phyloP scores from a whole-genome alignment of 208 protist species.

The Leishmania mexicana region DNA sequence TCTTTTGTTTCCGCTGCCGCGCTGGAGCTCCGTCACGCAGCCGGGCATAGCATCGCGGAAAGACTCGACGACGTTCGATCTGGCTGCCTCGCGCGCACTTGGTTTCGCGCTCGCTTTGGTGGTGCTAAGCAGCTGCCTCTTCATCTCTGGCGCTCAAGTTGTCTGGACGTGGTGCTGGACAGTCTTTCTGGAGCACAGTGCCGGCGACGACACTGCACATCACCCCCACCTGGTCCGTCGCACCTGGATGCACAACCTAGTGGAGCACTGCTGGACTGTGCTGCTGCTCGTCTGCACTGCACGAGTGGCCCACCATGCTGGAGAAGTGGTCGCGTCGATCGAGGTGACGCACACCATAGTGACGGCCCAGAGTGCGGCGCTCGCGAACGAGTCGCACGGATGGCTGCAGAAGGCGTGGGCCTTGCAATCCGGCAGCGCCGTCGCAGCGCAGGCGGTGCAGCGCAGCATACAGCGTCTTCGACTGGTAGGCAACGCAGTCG shows the following conservation, averaged over 20 bases:
- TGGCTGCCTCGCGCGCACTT: neutral
- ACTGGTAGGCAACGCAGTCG: neutral
- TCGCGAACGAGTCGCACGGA: neutral
- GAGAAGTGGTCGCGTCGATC: neutral
- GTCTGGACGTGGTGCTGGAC: neutral
- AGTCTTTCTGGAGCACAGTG: neutral
- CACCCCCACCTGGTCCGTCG: neutral
- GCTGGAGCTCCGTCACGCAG: neutral
- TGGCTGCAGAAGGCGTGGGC: slow-evolving; percentile 29
- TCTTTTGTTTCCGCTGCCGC: slow-evolving; percentile 5
- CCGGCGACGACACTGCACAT: neutral
- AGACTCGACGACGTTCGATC: neutral
- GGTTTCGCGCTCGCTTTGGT: neutral
- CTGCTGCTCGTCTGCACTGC: neutral
- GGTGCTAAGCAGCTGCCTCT: neutral
- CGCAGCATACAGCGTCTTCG: slow-evolving; percentile 8
- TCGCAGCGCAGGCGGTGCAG: slow-evolving; percentile 16
- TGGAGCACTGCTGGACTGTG: neutral
- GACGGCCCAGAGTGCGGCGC: neutral
- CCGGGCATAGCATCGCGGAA: neutral
- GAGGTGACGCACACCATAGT: neutral
- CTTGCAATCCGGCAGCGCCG: slow-evolving; percentile 3
- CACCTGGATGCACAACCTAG: neutral
- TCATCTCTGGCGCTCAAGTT: neutral
- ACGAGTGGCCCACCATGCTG: neutral